Percentiles rank a stretch among this genome's conserved stretches.
Evolutionary conservation across 225 moss, liverwort and hornwort genomes (phyloP).

Genomic region (Pseudisothecium myosuroides): DNA sequence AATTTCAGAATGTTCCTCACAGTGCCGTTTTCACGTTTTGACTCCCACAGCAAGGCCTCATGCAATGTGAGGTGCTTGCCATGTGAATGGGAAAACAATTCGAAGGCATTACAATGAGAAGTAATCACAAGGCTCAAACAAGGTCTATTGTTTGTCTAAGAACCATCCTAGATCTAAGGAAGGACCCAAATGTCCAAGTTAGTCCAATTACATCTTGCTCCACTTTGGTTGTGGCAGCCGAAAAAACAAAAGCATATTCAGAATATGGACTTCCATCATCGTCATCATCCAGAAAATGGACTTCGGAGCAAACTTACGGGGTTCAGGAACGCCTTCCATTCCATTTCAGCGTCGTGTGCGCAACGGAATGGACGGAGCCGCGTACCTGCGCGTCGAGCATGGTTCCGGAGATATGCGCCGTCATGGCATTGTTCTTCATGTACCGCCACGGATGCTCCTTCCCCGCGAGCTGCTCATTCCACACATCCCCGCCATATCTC

Average conservation of each 20-base stretch:
- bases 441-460: slow-evolving; percentile 62
- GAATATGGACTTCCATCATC: background rate
- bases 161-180: background rate
- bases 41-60: background rate
- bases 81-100: background rate
- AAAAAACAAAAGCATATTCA: background rate
- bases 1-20: background rate
- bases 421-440: slow-evolving; percentile 70
- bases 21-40: background rate
- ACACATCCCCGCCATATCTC: slow-evolving; percentile 72
- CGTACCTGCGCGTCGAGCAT: slow-evolving; percentile 62
- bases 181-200: background rate
- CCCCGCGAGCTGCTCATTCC: slow-evolving; percentile 54
- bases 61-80: background rate
- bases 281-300: background rate
- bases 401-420: slow-evolving; percentile 66
- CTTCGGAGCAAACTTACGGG: background rate
- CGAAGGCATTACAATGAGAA: background rate
- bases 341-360: background rate
- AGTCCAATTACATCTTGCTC: background rate
- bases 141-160: background rate
- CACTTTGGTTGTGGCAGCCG: background rate
- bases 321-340: background rate
- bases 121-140: background rate
- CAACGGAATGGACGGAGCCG: background rate